Percentiles rank a stretch among this genome's conserved stretches.
phyloP scores from a whole-genome alignment of 2,329 filamentous ascomycete species.

The Parasarocladium wereldwijsianum region DNA sequence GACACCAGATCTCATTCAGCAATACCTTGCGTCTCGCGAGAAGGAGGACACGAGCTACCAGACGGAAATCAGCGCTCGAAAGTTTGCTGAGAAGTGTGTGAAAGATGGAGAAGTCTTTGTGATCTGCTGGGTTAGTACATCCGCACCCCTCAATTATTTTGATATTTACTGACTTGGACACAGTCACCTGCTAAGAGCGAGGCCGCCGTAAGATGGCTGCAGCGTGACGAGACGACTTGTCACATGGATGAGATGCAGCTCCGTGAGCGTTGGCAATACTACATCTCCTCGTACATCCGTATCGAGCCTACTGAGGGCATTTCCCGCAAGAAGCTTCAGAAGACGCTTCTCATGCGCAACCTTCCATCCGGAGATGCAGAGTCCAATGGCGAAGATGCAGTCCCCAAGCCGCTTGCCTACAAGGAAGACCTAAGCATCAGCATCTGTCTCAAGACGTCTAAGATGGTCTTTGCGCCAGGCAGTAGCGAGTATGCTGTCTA shows the following conservation, averaged over 20 bases:
- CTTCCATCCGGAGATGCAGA: conserved; percentile 47
- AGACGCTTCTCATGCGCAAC: conserved; percentile 57
- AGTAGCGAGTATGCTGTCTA: conserved; percentile 60
- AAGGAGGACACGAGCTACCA: conserved; percentile 79
- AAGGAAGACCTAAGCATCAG: conserved; percentile 56
- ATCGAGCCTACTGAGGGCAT: conserved; percentile 79
- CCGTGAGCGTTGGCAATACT: conserved; percentile 81
- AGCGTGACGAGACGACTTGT: conserved; percentile 60
- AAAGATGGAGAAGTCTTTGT: conserved; percentile 89
- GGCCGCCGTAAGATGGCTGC: conserved; percentile 57
- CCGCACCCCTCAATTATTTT: background rate
- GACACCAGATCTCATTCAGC: conserved; percentile 75
- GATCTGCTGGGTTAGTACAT: conserved; percentile 67
- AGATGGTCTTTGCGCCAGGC: conserved; percentile 60
- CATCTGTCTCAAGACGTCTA: conserved; percentile 65
- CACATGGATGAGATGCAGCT: conserved; percentile 79
- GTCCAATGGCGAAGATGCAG: conserved; percentile 47
- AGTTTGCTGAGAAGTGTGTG: conserved; percentile 81
- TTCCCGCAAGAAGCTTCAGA: conserved; percentile 46
- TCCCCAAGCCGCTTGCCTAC: conserved; percentile 45
- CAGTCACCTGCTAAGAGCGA: conserved; percentile 54
- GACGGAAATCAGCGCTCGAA: conserved; percentile 77
- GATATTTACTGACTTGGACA: conserved; percentile 20
- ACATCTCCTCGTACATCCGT: conserved; percentile 82
- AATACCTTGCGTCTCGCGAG: conserved; percentile 71